Evolutionary conservation across 345 rosid genomes (phyloP).

Genomic region (Noccaea caerulescens): DNA sequence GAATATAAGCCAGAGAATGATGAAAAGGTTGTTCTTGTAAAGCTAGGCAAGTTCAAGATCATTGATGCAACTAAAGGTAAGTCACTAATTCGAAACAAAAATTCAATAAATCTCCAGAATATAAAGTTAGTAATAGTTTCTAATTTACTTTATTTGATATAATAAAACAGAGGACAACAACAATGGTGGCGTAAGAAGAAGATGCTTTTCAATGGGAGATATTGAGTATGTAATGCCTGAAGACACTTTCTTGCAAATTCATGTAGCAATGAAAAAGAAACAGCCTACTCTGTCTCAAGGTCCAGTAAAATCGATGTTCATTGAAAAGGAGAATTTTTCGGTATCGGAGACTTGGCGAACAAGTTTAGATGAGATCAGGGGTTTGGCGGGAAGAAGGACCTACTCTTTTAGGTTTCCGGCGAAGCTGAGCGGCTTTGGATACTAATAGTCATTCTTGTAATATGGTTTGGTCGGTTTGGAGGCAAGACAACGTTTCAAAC

Average conservation of each 20-base stretch:
- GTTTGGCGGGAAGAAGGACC: background rate
- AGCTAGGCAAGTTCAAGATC: background rate
- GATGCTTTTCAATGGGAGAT: background rate
- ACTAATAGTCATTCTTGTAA: constrained; percentile 70
- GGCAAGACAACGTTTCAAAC: constrained; percentile 71
- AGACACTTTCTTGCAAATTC: background rate
- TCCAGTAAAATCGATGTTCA: background rate
- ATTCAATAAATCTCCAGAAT: background rate
- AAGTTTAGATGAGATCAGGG: background rate
- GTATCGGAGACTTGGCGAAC: no score
- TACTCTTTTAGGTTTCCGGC: constrained; percentile 42
- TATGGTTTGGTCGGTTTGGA: constrained; percentile 65
- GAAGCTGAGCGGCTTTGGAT: constrained; percentile 43
- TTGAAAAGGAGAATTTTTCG: background rate
- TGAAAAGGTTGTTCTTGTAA: background rate
- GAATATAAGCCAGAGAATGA: background rate
- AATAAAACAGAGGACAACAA: background rate
- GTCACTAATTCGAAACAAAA: no score
- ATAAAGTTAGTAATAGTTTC: no score
- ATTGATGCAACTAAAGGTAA: background rate
- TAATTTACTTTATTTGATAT: background rate
- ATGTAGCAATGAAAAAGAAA: background rate
- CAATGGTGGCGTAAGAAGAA: background rate
- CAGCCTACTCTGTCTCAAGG: background rate
- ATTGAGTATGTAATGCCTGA: background rate